Evolutionary conservation across 768 basidiomycete species (phyloP).

Genomic region (Leccinellum rugosiceps): DNA sequence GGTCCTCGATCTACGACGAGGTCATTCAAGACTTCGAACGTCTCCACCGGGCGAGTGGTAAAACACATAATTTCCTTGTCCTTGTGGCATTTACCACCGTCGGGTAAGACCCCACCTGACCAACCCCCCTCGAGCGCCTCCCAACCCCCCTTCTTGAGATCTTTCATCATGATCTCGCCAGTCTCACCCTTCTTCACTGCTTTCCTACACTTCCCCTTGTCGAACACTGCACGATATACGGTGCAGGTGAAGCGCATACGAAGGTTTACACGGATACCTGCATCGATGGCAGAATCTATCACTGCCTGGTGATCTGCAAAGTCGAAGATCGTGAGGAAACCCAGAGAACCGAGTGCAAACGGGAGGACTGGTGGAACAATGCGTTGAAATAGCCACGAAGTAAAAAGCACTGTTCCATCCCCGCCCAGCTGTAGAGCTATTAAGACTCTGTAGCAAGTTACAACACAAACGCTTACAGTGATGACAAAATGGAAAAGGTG

Average conservation of each 20-base stretch:
- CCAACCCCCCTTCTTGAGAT: slow-evolving; percentile 89
- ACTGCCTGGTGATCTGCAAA: slow-evolving; percentile 82
- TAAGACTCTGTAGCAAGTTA: slow-evolving; percentile 3
- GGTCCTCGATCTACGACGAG: slow-evolving; percentile 97
- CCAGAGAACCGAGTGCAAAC: slow-evolving; percentile 94
- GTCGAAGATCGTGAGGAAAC: slow-evolving; percentile 97
- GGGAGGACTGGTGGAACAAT: slow-evolving; percentile 98
- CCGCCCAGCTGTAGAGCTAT: slow-evolving; percentile 74
- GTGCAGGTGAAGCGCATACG: slow-evolving; percentile 99
- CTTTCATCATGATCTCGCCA: slow-evolving; percentile 96
- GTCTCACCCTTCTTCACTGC: slow-evolving; percentile 93
- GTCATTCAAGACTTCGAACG: slow-evolving; percentile 95
- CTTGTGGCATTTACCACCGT: slow-evolving; percentile 51
- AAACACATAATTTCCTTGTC: slow-evolving; percentile 99
- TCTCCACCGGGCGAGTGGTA: slow-evolving; percentile 90
- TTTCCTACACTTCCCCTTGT: slow-evolving; percentile 62
- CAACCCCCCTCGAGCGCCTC: slow-evolving; percentile 89
- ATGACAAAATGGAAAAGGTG: slow-evolving; percentile 98
- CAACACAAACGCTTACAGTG: slow-evolving; percentile 58
- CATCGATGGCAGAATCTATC: slow-evolving; percentile 85
- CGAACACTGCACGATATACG: slow-evolving; percentile 87
- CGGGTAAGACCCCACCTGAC: slow-evolving; percentile 42
- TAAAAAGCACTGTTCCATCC: slow-evolving; percentile 97
- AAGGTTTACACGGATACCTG: slow-evolving; percentile 94
- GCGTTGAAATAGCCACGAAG: slow-evolving; percentile 97